Evolutionary conservation across 148 eudicot species (phyloP).

Genomic region (Pouteria glomerata): DNA sequence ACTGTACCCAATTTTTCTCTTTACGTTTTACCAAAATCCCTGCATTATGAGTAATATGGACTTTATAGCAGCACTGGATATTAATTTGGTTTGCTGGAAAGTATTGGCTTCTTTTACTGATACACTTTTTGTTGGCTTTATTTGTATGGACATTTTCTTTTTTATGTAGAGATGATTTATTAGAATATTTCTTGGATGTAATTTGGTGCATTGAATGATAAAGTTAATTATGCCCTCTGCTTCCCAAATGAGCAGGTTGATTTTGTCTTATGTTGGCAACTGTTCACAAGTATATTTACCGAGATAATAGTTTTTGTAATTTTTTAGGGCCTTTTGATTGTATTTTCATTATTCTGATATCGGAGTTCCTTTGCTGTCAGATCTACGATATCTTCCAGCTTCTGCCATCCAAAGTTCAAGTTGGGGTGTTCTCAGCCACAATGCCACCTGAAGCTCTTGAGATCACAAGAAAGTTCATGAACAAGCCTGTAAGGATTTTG

Average conservation of each 20-base stretch:
- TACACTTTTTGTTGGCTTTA: background rate
- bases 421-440: slow-evolving; percentile 51
- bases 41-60: background rate
- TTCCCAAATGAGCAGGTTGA: background rate
- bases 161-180: background rate
- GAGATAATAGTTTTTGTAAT: background rate
- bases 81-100: background rate
- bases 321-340: background rate
- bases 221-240: background rate
- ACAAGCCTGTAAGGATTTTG: slow-evolving; percentile 44
- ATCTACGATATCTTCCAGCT: slow-evolving; percentile 49
- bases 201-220: background rate
- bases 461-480: slow-evolving; percentile 48
- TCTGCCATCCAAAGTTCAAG: slow-evolving; percentile 41
- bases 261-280: background rate
- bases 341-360: background rate
- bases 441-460: slow-evolving; percentile 59
- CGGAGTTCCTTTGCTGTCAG: slow-evolving; percentile 9
- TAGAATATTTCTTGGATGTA: background rate
- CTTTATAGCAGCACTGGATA: background rate
- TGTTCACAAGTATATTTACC: too few species aligned
- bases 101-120: background rate
- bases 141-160: background rate
- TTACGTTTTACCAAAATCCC: too few species aligned
- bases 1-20: too few species aligned